Evolutionary conservation across 2,329 filamentous ascomycete species (phyloP).

Genomic region (Exophiala viscosa): DNA sequence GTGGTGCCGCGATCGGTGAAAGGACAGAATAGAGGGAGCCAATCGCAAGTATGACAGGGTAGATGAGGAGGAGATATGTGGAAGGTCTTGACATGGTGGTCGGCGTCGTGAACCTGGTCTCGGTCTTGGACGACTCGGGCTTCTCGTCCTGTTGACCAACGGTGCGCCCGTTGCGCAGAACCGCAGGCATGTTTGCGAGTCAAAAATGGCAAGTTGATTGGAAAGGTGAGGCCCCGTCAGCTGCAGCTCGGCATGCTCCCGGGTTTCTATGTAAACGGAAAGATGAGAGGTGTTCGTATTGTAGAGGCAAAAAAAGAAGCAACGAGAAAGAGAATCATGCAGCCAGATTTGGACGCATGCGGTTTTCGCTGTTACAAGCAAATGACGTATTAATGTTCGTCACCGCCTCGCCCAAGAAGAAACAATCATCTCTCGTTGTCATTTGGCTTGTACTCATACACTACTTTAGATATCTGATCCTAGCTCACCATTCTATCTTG

Average conservation of each 20-base stretch:
- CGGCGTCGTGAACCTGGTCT: conserved; percentile 3
- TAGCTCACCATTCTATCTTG: too few relatives aligned
- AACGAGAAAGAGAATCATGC: too few relatives aligned
- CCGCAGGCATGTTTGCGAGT: conserved; percentile 15
- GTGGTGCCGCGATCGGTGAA: conserved; percentile 63
- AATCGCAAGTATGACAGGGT: conserved; percentile 73
- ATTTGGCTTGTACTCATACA: too few relatives aligned
- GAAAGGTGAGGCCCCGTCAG: not conserved
- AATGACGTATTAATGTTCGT: too few relatives aligned
- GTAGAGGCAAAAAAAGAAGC: too few relatives aligned
- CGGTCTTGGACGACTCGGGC: not conserved
- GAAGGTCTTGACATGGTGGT: conserved; percentile 16
- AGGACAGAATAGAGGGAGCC: conserved; percentile 77
- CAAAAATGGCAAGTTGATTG: not conserved
- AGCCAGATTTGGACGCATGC: too few relatives aligned
- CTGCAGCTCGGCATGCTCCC: not conserved
- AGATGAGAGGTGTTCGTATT: too few relatives aligned
- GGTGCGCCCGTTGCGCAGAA: conserved; percentile 19
- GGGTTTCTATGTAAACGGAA: too few relatives aligned
- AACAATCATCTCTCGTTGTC: too few relatives aligned
- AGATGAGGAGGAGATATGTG: conserved; percentile 55
- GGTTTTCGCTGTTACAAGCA: too few relatives aligned
- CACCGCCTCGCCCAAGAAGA: too few relatives aligned
- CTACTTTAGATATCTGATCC: too few relatives aligned
- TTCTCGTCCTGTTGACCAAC: conserved; percentile 3